Percentiles rank a stretch among this genome's conserved stretches.
Evolutionary conservation across 495 filamentous ascomycete genomes (phyloP).

Genomic region (Penicillium steckii): DNA sequence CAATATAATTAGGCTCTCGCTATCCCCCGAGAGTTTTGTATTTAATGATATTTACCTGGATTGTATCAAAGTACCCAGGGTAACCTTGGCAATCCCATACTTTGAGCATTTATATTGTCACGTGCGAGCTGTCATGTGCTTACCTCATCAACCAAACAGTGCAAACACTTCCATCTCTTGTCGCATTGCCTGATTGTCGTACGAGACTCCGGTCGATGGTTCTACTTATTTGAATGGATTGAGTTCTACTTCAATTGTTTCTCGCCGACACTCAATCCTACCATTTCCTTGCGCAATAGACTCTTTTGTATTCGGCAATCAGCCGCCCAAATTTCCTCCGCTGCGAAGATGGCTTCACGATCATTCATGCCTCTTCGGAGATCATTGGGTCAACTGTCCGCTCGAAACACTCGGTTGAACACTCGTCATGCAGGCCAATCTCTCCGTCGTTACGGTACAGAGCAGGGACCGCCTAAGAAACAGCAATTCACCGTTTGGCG

Average conservation of each 20-base stretch:
- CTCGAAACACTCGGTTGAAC: slow-evolving; percentile 22
- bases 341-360: slow-evolving; percentile 36
- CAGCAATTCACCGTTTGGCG: slow-evolving; percentile 45
- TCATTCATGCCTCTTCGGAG: slow-evolving; percentile 42
- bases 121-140: too few species aligned
- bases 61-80: too few species aligned
- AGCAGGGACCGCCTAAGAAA: slow-evolving; percentile 20
- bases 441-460: slow-evolving; percentile 33
- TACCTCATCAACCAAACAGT: background rate
- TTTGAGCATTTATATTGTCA: too few species aligned
- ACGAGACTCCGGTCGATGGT: too few species aligned
- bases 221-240: too few species aligned
- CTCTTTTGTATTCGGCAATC: slow-evolving; percentile 1
- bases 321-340: slow-evolving; percentile 12
- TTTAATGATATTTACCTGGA: too few species aligned
- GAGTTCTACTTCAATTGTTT: background rate
- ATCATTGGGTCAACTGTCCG: slow-evolving; percentile 29
- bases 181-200: too few species aligned
- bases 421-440: slow-evolving; percentile 17
- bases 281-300: background rate
- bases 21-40: too few species aligned
- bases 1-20: too few species aligned
- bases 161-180: too few species aligned
- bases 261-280: background rate
- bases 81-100: too few species aligned